Percentiles rank a stretch among this genome's conserved stretches.
phyloP scores from a whole-genome alignment of 305 asterid genomes.

The Fraxinus ornus region DNA sequence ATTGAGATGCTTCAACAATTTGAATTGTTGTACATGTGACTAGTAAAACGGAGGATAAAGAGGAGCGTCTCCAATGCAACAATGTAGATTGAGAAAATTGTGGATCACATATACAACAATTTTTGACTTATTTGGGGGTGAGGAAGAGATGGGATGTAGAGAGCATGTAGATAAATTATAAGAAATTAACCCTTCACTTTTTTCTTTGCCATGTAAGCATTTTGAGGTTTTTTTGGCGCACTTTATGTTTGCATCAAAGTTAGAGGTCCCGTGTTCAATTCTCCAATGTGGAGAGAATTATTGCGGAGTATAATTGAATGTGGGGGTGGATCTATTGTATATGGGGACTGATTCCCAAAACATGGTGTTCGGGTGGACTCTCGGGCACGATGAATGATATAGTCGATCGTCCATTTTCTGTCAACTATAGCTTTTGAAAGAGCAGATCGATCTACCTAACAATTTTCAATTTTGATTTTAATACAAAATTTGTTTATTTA shows the following conservation, averaged over 20 bases:
- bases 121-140: not conserved
- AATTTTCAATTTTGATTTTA: not conserved
- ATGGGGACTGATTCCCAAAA: not conserved
- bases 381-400: not conserved
- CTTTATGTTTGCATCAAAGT: not conserved
- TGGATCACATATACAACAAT: not conserved
- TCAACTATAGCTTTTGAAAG: not conserved
- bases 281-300: not conserved
- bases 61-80: not conserved
- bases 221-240: not conserved
- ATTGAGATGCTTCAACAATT: not conserved
- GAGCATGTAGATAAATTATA: not conserved
- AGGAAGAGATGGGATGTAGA: not conserved
- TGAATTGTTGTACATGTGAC: not conserved
- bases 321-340: not conserved
- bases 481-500: not conserved
- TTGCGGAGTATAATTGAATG: not conserved
- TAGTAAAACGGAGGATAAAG: not conserved
- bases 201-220: not conserved
- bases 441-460: not conserved
- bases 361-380: not conserved
- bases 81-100: not conserved
- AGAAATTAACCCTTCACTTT: not conserved
- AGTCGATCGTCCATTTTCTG: not conserved
- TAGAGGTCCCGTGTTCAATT: not conserved